Evolutionary conservation across 805 yeast species (phyloP), one percentile per base, ranked within the genome.

Genomic region (Candida insectalens): DNA sequence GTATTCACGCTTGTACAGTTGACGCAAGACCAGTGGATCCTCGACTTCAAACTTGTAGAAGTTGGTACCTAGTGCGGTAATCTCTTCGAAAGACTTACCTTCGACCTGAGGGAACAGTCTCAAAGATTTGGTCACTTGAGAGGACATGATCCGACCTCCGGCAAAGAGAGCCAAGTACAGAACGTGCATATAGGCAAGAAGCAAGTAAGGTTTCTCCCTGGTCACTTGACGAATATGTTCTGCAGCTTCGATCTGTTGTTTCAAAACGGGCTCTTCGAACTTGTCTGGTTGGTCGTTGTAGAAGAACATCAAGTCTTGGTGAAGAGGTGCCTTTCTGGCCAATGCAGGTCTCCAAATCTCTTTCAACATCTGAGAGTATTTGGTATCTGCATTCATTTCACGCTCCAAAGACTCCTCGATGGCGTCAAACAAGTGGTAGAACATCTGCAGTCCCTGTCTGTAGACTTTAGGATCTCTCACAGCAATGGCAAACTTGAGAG

Each of bases 141-240:
- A 75, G 39, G 78, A 62, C 73, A 84, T 67, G 22, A 83, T 64
- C 41, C 77, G 65, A 13, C 94, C 94, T 33, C 95, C 95, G 2
- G 94, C 94, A 60, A 83, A 83, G 33, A 83, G 66, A 0, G 92
- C 94, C 49, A 83, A 60, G 57, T 83, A 83, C 74, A 83, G 68
- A 31, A 82, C 92, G 52, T 83, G 95, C 62, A 84, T 73, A 55
- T 83, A 83, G 4, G 94, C 92, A 30, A 83, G 62, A 25, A 83
- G 55, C 15, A 82, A 55, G 44, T 80, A 72, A 6, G 95, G 94
- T 48, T 78, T 77, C 29, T 69, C 75, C 28, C 49, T 50, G 23
- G 80, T 69, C 6, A 65, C 66, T 31, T 58, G 51, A 25, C 62
- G 57, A 36, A 83, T 80, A 50, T 79, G 85, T 25, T 76, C 53